Percentiles rank a stretch among this genome's conserved stretches.
Conservation (phyloP, 148 eudicot genomes). For the Amaranthus cruentus region DNA sequence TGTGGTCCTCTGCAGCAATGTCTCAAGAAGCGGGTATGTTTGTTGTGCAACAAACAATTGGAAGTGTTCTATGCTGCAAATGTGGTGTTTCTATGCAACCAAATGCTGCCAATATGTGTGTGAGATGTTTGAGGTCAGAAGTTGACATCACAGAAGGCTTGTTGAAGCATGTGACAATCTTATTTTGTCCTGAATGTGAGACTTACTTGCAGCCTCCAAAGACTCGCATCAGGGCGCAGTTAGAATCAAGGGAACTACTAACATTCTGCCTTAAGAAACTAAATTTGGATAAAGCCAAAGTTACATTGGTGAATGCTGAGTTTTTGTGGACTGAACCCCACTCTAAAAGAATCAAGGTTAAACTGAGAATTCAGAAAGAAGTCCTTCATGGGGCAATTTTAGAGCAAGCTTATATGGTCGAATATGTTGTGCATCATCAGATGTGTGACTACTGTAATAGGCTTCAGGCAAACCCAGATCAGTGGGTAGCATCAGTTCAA, state of each 20-base stretch:
- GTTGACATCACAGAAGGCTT: slow-evolving; percentile 68
- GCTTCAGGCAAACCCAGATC: slow-evolving; percentile 64
- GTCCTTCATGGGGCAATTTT: slow-evolving; percentile 55
- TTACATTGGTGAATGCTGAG: slow-evolving; percentile 39
- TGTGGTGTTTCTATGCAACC: slow-evolving; percentile 60
- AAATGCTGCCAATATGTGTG: slow-evolving; percentile 71
- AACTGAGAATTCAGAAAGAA: slow-evolving; percentile 41
- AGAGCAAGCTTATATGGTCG: slow-evolving; percentile 54
- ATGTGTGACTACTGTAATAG: slow-evolving; percentile 64
- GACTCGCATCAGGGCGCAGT: slow-evolving; percentile 54
- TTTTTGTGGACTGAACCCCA: slow-evolving; percentile 46
- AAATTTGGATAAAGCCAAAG: slow-evolving; percentile 42
- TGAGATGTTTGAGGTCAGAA: slow-evolving; percentile 57
- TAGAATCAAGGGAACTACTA: slow-evolving; percentile 61
- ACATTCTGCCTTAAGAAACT: slow-evolving; percentile 55
- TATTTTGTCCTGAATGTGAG: slow-evolving; percentile 55
- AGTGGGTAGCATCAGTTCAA: slow-evolving; percentile 72
- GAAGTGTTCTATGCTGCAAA: slow-evolving; percentile 61
- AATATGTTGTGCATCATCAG: slow-evolving; percentile 55
- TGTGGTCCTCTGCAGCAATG: slow-evolving; percentile 24
- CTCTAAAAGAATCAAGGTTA: slow-evolving; percentile 47
- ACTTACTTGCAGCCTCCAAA: slow-evolving; percentile 63
- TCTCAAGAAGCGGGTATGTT: slow-evolving; percentile 48
- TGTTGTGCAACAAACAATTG: slow-evolving; percentile 42
- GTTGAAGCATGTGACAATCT: slow-evolving; percentile 48